Evolutionary conservation across 352 stramenopile species (phyloP), one percentile per base, ranked within the genome.

Genomic region (Pythium vanterpoolii): DNA sequence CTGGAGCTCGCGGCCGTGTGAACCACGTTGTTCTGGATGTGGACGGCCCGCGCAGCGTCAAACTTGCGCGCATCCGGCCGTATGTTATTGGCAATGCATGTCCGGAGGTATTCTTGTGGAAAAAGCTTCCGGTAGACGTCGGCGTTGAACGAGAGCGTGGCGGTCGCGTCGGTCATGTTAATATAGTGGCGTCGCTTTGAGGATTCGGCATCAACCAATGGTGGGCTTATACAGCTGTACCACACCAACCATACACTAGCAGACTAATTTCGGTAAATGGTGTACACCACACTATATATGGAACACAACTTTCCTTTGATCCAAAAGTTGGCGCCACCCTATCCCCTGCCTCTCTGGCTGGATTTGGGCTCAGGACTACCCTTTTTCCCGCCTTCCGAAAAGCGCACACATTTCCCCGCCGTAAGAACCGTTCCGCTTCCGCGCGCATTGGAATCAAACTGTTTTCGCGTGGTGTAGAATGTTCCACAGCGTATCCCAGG

Each of bases 81-180:
- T 38, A 91, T 77, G 23, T 73, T 62, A 39, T 61, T 89, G 3
- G 69, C 60, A 23, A 94, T 60, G 48, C 84, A 94, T 50, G 74
- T 82, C 21, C 59, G 61, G 62, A 85, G 69, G 60, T 90, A 94
- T 56, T 87, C 82, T 18, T 63, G 62, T n/a, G 83, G 78, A 56
- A 92, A 92, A 14, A 94, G 67, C 64, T 84, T 89, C 50, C 71
- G 71, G 65, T 87, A 94, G 64, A 90, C 77, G 53, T 86, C 79
- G 1, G 84, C 67, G 28, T 65, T 70, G 68, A 90, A 89, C 59
- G 73, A 74, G 24, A 89, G 68, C 71, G 65, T 52, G 55, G 51
- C 56, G n/a, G 60, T 58, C 11, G 65, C 68, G 36, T 66, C 60
- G 3, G 19, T 40, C 43, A 54, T 67, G 46, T 27, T 56, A 21